Percentiles rank a stretch among this genome's conserved stretches.
Evolutionary conservation across 306 rosid genomes (phyloP).

Genomic region (Begonia fuchsioides): DNA sequence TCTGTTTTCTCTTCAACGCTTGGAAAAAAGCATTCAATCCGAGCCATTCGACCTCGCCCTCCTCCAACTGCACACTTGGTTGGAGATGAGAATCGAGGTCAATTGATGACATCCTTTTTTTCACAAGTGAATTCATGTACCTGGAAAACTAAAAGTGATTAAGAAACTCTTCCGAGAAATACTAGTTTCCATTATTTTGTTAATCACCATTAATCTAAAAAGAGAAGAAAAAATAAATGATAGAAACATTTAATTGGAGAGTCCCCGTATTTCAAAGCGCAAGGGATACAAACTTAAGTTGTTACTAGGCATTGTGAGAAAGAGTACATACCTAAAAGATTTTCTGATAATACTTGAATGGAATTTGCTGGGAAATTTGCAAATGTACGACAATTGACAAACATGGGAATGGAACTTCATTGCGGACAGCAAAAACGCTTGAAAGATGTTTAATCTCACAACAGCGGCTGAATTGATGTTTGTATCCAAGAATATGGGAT

Average conservation of each 20-base stretch:
- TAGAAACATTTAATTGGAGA: too few species aligned
- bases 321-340: conserved; percentile 45
- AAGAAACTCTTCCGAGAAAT: background rate
- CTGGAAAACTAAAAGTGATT: conserved; percentile 12
- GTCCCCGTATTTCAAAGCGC: too few species aligned
- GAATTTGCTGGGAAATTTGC: conserved; percentile 28
- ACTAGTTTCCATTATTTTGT: background rate
- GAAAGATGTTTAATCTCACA: conserved; percentile 68
- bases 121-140: conserved; percentile 48
- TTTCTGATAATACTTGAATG: conserved; percentile 25
- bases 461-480: conserved; percentile 73
- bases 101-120: conserved; percentile 42
- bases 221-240: too few species aligned
- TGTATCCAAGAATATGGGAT: conserved; percentile 71
- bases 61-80: conserved; percentile 40
- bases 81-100: conserved; percentile 13
- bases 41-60: conserved; percentile 72
- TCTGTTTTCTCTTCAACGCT: conserved; percentile 51
- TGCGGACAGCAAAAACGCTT: conserved; percentile 54
- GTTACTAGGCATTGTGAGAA: background rate
- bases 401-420: conserved; percentile 81
- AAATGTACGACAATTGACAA: conserved; percentile 40
- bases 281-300: too few species aligned
- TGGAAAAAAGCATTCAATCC: conserved; percentile 62
- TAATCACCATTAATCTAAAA: too few species aligned